Base-by-base conservation (phyloP, 2,329 filamentous ascomycete species). In the Huntiella omanensis region DNA sequence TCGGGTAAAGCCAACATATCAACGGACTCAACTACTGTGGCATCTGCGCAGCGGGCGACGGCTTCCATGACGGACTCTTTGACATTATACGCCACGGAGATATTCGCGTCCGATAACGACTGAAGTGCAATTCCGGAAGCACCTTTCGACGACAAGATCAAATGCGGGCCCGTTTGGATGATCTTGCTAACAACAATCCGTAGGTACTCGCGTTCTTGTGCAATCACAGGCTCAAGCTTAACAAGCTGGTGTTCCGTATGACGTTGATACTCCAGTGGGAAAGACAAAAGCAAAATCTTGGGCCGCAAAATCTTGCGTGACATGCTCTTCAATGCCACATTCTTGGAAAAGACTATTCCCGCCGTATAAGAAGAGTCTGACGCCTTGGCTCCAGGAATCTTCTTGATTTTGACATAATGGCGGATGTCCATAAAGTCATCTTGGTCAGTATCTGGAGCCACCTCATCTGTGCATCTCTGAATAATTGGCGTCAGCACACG, bases 361-460 rank as follows among this genome's bases (percentile, higher is more conserved):
- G 91, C 94, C 12, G 96, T 81, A 59, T 98, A 98, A n/a, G 80
- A 79, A 5, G 88, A 96, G 60, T 98, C 88, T 17, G 83, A 78
- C 13, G 88, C 87, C 52, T 74, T 80, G 12, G 87, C 88, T 12
- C 91, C 88, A 0, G 87, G 83, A 10, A 98, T 91, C 58, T 92
- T 93, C 59, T 98, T 98, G 28, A 98, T 64, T 59, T 98, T 98
- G 52, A 98, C 85, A 57, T 95, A 98, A 58, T 96, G 87, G 3
- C 91, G 75, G 50, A 98, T 91, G 58, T 98, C 91, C 70, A 98
- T 96, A 57, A 91, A 83, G 59, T 98, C 91, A 22, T 86, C 87
- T 47, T 76, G 74, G 48, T 86, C 80, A 39, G 95, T 83, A 59
- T 96, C 83, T 1, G 91, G 91, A 52, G 92, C 82, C 3, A 98